These are phyloP conservation scores for Paraurostyla sp. DNA, from an alignment of 73 alveolate genomes.

Conservation along the genomic window DNA sequence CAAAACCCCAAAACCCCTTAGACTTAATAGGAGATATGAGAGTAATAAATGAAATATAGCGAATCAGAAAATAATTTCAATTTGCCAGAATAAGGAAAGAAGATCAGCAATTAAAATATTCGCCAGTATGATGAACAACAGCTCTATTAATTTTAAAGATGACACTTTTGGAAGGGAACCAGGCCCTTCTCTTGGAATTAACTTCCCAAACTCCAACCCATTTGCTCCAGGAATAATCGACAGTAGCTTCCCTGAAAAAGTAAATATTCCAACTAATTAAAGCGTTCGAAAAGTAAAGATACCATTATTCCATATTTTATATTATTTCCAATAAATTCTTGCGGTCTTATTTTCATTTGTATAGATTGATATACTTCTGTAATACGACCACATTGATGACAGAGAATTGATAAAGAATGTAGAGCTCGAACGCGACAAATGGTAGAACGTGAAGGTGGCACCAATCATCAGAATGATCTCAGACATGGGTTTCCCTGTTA, in stretches of 20 bases:
- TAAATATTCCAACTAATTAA: background rate
- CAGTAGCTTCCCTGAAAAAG: conserved; percentile 31
- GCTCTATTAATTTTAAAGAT: conserved; percentile 45
- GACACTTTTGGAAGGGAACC: conserved; percentile 26
- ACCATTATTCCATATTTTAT: background rate
- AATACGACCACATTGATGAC: background rate
- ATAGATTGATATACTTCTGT: conserved; percentile 6
- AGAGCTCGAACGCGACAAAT: conserved; percentile 7
- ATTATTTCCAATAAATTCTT: background rate
- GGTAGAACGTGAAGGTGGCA: conserved; percentile 13
- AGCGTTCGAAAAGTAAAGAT: conserved; percentile 12
- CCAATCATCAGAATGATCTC: background rate
- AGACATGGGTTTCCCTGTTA: conserved; percentile 34
- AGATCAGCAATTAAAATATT: conserved; percentile 47
- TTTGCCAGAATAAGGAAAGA: conserved; percentile 41
- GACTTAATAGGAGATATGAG: too few species aligned
- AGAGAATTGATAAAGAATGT: conserved; percentile 12
- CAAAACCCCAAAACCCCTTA: too few species aligned
- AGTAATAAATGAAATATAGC: too few species aligned
- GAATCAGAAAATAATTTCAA: conserved; percentile 19
- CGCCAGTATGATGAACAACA: conserved; percentile 47
- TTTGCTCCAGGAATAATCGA: background rate
- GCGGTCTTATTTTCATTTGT: background rate
- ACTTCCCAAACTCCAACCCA: background rate
- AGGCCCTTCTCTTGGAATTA: background rate